A percentile compares a stretch with the other conserved stretches of the same genome.
phyloP scores from a whole-genome alignment of 768 basidiomycete genomes.

The Agrocybe praecox region DNA sequence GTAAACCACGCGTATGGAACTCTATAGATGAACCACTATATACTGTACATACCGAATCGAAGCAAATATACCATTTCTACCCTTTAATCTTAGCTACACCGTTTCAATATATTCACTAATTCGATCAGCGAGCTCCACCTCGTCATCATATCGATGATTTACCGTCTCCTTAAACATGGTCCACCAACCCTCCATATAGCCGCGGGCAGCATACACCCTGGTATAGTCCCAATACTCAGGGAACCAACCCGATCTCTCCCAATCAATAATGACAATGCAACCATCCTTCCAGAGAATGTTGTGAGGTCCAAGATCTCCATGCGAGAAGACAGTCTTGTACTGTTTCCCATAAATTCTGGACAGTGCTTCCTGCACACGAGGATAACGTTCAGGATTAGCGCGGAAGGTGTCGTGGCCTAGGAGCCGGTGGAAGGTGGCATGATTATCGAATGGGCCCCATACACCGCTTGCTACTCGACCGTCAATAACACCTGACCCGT shows the following conservation, averaged over 20 bases:
- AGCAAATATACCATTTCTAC: no score
- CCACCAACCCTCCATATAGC: no score
- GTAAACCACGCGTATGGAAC: no score
- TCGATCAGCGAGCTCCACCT: no score
- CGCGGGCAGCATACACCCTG: background rate
- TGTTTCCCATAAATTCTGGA: background rate
- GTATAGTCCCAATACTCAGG: conserved; percentile 3
- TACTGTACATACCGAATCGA: no score
- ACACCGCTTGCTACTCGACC: background rate
- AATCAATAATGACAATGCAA: background rate
- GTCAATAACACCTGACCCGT: background rate
- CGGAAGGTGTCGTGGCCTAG: background rate
- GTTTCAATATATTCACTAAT: no score
- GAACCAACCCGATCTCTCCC: conserved; percentile 1
- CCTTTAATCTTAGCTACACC: no score
- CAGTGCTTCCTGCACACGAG: background rate
- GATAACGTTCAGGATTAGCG: background rate
- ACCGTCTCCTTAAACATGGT: no score
- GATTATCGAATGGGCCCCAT: background rate
- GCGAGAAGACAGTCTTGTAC: background rate
- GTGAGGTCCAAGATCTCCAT: conserved; percentile 1
- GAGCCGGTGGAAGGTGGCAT: background rate
- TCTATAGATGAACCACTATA: no score
- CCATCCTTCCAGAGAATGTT: background rate
- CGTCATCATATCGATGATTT: no score